Evolutionary conservation across 305 asterid genomes (phyloP), one percentile per base, ranked within the genome.

Genomic region (Fraxinus angustifolia): DNA sequence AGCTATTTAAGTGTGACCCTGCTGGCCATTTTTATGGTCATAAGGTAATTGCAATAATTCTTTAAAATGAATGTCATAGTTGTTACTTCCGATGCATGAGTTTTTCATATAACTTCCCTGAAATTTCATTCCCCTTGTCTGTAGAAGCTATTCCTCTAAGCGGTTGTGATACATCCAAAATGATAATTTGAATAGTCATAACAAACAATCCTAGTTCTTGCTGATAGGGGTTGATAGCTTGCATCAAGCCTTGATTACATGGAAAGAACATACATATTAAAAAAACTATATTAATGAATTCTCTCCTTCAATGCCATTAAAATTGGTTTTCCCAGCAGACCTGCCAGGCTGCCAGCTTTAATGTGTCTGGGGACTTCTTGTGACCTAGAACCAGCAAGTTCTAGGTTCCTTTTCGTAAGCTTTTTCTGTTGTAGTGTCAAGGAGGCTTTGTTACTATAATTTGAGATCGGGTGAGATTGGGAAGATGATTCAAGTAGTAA

Each of bases 11-110:
- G 79, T 94, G 99, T 84, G 99, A 96, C 83, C 99, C 99, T 14
- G 99, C 99, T 3, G 99, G 99, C 80, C 98, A 96, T 85, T 96
- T 96, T 83, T 96, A 91, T 73, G 99, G 99, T 79, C 99, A 96
- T 36, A 96, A 96, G 98, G 99, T 96, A 88, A 80, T 75, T 70
- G 76, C 3, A 75, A 42, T 58, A 36, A 77, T 40, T 10, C 21
- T 74, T 67, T 78, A 33, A 14, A 67, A 11, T 67, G 26, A 67
- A 65, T 8, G 5, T 10, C 26, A 30, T 11, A 28, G 1, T 11
- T 28, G 6, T 30, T 26, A 17, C 38, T 0, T 23, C 6, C 0
- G 34, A 62, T 62, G 70, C 30, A 60, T 7, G 33, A 62, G 16
- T 62, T 62, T 62, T 62, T 62, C 16, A 3, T 23, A 0, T 2